These are phyloP conservation scores for Jamesozyma jinghongensis DNA, from an alignment of 805 yeast genomes.

Conservation along the genomic window DNA sequence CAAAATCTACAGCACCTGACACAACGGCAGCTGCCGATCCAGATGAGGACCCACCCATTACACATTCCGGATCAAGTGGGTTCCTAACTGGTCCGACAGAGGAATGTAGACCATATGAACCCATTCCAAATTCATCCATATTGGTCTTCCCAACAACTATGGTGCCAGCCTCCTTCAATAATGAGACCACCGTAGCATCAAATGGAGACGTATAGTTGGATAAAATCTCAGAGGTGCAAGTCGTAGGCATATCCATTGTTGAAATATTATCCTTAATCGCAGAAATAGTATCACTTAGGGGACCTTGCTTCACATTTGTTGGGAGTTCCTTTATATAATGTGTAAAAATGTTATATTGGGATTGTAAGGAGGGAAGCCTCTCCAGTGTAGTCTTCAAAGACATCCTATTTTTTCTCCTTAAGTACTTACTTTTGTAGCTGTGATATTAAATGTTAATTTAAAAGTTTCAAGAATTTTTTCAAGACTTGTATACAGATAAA, in stretches of 20 bases:
- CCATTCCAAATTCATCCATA: constrained; percentile 98
- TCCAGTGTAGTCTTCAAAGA: constrained; percentile 2
- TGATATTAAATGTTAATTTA: too few relatives aligned
- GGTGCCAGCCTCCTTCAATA: constrained; percentile 46
- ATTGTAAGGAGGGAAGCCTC: constrained; percentile 16
- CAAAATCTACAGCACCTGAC: constrained; percentile 50
- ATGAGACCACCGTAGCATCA: constrained; percentile 60
- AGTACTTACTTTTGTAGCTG: too few relatives aligned
- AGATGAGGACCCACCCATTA: constrained; percentile 89
- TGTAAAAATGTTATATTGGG: constrained; percentile 37
- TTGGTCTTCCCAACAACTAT: constrained; percentile 71
- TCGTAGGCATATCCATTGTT: constrained; percentile 56
- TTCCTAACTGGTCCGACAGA: constrained; percentile 50
- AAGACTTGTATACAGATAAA: too few relatives aligned
- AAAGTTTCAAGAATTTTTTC: too few relatives aligned
- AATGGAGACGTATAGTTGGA: constrained; percentile 60
- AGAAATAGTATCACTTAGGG: constrained; percentile 29
- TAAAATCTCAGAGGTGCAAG: constrained; percentile 69
- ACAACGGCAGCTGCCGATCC: constrained; percentile 94
- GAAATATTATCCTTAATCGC: constrained; percentile 78
- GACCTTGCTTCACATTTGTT: constrained; percentile 6
- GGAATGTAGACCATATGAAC: constrained; percentile 56
- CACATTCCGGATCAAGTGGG: constrained; percentile 25
- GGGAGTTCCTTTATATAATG: constrained; percentile 25
- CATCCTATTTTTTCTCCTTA: not conserved